A percentile compares a stretch with the other conserved stretches of the same genome.
phyloP scores from a whole-genome alignment of 75 land plant species.

The Cryptomeria japonica region DNA sequence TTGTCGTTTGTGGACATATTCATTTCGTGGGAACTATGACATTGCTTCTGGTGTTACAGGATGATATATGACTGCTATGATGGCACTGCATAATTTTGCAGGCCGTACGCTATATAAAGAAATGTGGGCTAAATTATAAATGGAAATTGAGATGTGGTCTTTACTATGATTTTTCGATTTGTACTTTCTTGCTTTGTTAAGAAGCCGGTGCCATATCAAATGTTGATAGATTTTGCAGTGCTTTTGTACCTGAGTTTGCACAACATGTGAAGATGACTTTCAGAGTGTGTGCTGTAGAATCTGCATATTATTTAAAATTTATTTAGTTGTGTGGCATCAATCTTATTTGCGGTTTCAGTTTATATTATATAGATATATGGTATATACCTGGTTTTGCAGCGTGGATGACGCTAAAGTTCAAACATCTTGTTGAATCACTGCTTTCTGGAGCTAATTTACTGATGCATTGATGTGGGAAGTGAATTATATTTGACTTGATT shows the following conservation, averaged over 20 bases:
- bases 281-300: not conserved
- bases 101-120: not conserved
- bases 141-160: not conserved
- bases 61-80: not conserved
- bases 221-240: not conserved
- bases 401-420: not conserved
- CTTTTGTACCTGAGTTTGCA: not conserved
- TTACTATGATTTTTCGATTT: not conserved
- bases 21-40: constrained; percentile 1
- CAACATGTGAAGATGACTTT: not conserved
- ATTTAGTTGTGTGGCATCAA: not conserved
- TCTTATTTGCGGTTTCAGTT: not conserved
- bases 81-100: not conserved
- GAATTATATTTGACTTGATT: not conserved
- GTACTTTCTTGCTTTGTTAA: not conserved
- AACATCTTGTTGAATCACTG: not conserved
- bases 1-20: not conserved
- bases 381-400: not conserved
- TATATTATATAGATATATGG: no score
- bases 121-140: not conserved
- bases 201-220: not conserved
- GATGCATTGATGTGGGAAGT: not conserved
- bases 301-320: not conserved
- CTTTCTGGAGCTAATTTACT: not conserved
- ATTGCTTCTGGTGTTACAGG: not conserved